phyloP scores from a whole-genome alignment of 768 basidiomycete genomes.

The Leccinellum albellum region DNA sequence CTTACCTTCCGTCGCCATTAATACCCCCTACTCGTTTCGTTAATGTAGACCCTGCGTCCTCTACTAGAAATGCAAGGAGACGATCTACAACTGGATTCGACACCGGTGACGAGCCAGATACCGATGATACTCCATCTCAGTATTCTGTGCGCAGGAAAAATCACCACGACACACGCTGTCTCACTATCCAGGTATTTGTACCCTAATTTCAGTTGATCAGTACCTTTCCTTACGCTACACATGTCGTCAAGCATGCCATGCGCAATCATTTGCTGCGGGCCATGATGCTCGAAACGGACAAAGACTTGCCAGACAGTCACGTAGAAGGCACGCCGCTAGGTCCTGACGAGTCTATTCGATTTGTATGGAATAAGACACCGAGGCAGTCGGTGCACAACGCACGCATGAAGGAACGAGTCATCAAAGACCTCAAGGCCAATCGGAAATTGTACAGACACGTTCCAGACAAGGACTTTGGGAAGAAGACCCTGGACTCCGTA shows the following conservation, averaged over 20 bases:
- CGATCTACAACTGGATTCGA: conserved; percentile 31
- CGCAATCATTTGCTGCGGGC: conserved; percentile 57
- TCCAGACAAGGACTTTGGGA: conserved; percentile 59
- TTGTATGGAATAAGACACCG: conserved; percentile 76
- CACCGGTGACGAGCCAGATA: conserved; percentile 36
- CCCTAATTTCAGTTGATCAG: neutral
- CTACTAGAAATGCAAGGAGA: conserved; percentile 23
- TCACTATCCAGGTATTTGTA: conserved; percentile 60
- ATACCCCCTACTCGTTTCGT: conserved; percentile 21
- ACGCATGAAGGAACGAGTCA: conserved; percentile 62
- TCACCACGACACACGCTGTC: conserved; percentile 60
- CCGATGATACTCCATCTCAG: conserved; percentile 31
- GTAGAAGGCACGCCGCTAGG: conserved; percentile 47
- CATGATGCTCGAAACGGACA: conserved; percentile 56
- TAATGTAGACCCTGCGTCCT: conserved; percentile 10
- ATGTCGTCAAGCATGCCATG: conserved; percentile 56
- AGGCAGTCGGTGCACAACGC: conserved; percentile 73
- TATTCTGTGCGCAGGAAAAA: conserved; percentile 45
- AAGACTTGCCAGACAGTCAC: conserved; percentile 59
- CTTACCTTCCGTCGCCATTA: conserved; percentile 14
- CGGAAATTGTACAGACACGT: conserved; percentile 60
- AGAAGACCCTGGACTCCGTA: conserved; percentile 54
- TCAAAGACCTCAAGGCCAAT: conserved; percentile 56
- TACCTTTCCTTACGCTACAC: conserved; percentile 4
- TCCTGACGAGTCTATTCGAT: conserved; percentile 57